These are phyloP conservation scores for Alternaria longipes DNA, from an alignment of 2,329 filamentous ascomycete species.

Conservation along the genomic window DNA sequence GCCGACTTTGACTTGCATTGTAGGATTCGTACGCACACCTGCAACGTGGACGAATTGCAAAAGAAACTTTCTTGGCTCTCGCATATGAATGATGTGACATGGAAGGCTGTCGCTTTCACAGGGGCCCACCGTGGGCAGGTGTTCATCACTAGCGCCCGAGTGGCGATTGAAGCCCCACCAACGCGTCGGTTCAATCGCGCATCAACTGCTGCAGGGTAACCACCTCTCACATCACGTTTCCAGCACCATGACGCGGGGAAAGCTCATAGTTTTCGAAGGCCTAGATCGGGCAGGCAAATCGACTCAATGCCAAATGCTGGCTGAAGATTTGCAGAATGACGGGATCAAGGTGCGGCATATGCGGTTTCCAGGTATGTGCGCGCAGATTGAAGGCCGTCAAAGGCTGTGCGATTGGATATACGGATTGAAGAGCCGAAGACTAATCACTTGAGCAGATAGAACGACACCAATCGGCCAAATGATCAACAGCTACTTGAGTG, in stretches of 20 bases:
- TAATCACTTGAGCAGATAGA: constrained; percentile 67
- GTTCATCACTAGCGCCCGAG: background rate
- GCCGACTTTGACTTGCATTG: no score
- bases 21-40: no score
- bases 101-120: no score
- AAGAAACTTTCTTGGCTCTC: no score
- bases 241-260: constrained; percentile 65
- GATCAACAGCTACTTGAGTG: constrained; percentile 84
- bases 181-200: constrained; percentile 5
- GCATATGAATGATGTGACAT: no score
- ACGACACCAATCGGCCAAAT: constrained; percentile 85
- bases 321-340: constrained; percentile 60
- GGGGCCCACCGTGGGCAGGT: no score
- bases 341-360: constrained; percentile 66
- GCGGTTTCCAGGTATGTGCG: constrained; percentile 70
- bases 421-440: background rate
- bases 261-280: constrained; percentile 85
- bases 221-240: background rate
- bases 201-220: background rate
- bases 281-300: constrained; percentile 92
- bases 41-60: no score
- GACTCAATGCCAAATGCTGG: constrained; percentile 80
- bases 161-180: constrained; percentile 7
- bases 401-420: background rate
- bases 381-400: background rate